Percentiles rank a stretch among this genome's conserved stretches.
Evolutionary conservation across 495 filamentous ascomycete genomes (phyloP).

Genomic region (Xylaria sp.): DNA sequence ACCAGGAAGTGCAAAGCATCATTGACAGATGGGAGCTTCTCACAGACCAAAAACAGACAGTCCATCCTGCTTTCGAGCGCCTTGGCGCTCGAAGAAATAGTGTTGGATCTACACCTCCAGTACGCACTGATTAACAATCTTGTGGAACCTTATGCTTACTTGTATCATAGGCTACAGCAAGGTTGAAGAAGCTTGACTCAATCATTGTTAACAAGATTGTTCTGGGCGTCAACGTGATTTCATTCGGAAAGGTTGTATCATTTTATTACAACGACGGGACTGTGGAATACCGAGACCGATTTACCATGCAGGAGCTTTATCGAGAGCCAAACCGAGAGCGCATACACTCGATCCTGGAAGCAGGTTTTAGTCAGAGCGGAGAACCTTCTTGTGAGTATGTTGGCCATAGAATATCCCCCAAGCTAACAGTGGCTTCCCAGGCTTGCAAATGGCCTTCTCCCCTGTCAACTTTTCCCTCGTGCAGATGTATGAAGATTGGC

Average conservation of each 20-base stretch:
- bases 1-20: slow-evolving; percentile 68
- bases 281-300: slow-evolving; percentile 76
- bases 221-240: slow-evolving; percentile 69
- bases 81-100: slow-evolving; percentile 69
- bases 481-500: slow-evolving; percentile 68
- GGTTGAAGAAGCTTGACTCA: slow-evolving; percentile 71
- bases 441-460: slow-evolving; percentile 72
- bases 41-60: slow-evolving; percentile 58
- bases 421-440: slow-evolving; percentile 47
- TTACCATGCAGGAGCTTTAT: slow-evolving; percentile 69
- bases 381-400: slow-evolving; percentile 37
- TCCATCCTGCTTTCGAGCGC: slow-evolving; percentile 79
- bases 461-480: slow-evolving; percentile 74
- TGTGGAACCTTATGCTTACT: slow-evolving; percentile 26
- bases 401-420: neutral
- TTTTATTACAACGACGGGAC: slow-evolving; percentile 78
- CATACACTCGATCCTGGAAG: slow-evolving; percentile 50
- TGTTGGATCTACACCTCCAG: slow-evolving; percentile 50
- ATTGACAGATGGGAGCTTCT: slow-evolving; percentile 82
- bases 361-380: slow-evolving; percentile 32
- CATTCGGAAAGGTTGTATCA: slow-evolving; percentile 71
- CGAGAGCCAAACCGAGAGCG: slow-evolving; percentile 65
- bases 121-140: slow-evolving; percentile 30
- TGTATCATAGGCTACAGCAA: slow-evolving; percentile 57
- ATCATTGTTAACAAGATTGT: slow-evolving; percentile 69